Conservation (phyloP, 2,329 filamentous ascomycete species). For the Venturiaceae sp. region DNA sequence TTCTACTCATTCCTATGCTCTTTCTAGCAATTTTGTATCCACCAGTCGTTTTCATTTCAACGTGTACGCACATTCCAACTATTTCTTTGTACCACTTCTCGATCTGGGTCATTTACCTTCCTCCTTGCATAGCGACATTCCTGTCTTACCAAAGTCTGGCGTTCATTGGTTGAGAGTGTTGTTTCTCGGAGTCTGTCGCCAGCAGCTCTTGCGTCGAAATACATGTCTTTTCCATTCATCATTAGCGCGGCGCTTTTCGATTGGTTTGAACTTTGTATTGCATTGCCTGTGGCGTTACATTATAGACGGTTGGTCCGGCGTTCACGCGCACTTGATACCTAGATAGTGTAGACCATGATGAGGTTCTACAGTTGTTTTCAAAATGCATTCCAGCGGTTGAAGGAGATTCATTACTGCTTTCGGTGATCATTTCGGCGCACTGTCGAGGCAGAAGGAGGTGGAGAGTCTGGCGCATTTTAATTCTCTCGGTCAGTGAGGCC, state of each 20-base stretch:
- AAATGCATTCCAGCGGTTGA: background rate
- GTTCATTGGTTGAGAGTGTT: background rate
- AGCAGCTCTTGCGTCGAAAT: background rate
- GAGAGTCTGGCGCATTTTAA: background rate
- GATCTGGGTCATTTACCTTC: background rate
- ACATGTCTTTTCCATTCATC: background rate
- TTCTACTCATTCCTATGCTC: background rate
- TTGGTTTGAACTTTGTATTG: background rate
- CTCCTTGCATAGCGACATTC: background rate
- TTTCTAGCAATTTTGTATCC: too few species aligned
- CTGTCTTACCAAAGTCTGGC: background rate
- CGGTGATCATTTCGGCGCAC: background rate
- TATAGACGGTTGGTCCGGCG: background rate
- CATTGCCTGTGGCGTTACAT: background rate
- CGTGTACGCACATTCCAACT: background rate
- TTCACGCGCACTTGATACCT: slow-evolving; percentile 1
- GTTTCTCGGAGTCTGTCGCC: background rate
- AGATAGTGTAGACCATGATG: background rate
- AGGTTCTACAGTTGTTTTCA: background rate
- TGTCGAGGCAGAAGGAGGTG: background rate
- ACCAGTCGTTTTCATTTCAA: background rate
- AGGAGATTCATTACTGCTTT: background rate
- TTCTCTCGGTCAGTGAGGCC: too few species aligned
- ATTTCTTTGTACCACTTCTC: background rate
- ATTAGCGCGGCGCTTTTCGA: background rate